A percentile compares a stretch with the other conserved stretches of the same genome.
Evolutionary conservation across 768 basidiomycete genomes (phyloP).

Genomic region (Tylopilus sp.): DNA sequence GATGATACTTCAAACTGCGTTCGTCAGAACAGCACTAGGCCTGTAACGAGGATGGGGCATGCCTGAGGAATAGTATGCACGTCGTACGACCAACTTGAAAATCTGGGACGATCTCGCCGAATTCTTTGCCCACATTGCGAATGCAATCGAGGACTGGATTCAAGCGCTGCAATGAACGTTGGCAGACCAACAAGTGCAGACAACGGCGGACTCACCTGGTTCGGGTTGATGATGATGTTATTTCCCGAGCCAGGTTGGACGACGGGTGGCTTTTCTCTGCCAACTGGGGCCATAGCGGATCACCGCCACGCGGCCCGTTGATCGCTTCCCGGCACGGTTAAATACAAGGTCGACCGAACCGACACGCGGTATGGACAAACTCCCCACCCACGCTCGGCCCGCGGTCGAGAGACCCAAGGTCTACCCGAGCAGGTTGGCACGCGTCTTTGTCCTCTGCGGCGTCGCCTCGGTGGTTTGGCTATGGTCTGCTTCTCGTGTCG

Average conservation of each 20-base stretch:
- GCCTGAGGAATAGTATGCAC: constrained; percentile 91
- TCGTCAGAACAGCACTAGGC: not conserved
- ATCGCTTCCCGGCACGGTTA: not conserved
- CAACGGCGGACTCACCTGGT: constrained; percentile 41
- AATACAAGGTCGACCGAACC: not conserved
- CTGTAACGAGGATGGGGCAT: not conserved
- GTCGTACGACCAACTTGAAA: constrained; percentile 96
- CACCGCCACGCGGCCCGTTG: not conserved
- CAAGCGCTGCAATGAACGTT: constrained; percentile 50
- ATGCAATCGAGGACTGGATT: constrained; percentile 89
- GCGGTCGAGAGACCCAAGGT: constrained; percentile 10
- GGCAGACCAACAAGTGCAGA: not conserved
- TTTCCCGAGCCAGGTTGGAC: constrained; percentile 64
- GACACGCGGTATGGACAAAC: constrained; percentile 25
- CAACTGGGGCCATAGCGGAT: not conserved
- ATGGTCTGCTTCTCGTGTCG: constrained; percentile 17
- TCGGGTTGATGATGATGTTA: constrained; percentile 59
- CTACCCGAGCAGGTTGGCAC: constrained; percentile 12
- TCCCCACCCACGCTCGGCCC: constrained; percentile 16
- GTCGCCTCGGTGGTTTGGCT: constrained; percentile 15
- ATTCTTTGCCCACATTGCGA: constrained; percentile 88
- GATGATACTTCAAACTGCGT: constrained; percentile 84
- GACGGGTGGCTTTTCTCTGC: constrained; percentile 44
- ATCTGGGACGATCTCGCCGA: constrained; percentile 89
- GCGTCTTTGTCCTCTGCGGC: constrained; percentile 19